Conservation (phyloP, 352 stramenopile species). For the Thraustochytrium sp. region DNA sequence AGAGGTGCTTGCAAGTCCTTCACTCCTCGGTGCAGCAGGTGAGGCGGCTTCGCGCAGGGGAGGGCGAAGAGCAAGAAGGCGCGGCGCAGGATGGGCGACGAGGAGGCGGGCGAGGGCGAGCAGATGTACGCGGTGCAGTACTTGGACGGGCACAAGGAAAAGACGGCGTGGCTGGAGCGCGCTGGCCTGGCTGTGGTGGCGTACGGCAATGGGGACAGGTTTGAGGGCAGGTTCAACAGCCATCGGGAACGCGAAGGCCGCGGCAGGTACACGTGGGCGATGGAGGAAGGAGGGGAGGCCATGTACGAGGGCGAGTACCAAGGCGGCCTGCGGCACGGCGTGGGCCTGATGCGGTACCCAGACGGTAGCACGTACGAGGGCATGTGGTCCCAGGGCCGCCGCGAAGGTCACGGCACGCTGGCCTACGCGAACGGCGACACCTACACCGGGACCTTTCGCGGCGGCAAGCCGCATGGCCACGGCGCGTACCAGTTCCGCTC, state of each 20-base stretch:
- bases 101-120: neutral
- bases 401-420: constrained; percentile 61
- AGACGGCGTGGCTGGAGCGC: neutral
- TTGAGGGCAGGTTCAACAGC: neutral
- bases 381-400: constrained; percentile 61
- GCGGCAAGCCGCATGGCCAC: constrained; percentile 67
- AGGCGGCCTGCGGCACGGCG: constrained; percentile 69
- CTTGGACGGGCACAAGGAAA: constrained; percentile 15
- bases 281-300: neutral
- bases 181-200: neutral
- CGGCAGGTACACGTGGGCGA: neutral
- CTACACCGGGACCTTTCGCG: constrained; percentile 65
- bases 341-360: constrained; percentile 65
- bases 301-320: constrained; percentile 70
- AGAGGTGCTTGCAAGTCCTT: no score
- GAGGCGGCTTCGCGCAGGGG: no score
- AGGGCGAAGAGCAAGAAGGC: neutral
- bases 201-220: constrained; percentile 29
- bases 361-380: constrained; percentile 77
- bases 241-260: neutral
- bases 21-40: no score
- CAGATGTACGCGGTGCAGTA: constrained; percentile 19
- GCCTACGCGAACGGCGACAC: constrained; percentile 53
- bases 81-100: neutral
- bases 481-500: constrained; percentile 68